Evolutionary conservation across 305 asterid species (phyloP).

Genomic region (Fraxinus floribunda): DNA sequence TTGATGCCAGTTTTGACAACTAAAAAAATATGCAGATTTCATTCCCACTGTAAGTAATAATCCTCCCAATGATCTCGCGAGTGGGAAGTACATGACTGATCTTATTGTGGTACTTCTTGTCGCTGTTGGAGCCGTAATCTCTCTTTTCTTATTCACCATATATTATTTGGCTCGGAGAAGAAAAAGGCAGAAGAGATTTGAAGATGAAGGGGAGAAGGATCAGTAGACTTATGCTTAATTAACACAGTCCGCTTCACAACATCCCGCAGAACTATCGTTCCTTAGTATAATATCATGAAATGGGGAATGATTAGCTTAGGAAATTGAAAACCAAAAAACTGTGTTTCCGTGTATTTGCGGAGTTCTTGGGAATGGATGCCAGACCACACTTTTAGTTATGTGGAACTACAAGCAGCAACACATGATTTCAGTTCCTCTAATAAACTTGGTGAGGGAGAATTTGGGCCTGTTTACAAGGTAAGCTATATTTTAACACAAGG

Average conservation of each 20-base stretch:
- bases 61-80: slow-evolving; percentile 27
- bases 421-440: not conserved
- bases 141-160: not conserved
- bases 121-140: not conserved
- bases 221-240: not conserved
- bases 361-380: not conserved
- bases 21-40: slow-evolving; percentile 31
- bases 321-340: not conserved
- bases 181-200: not conserved
- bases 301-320: not conserved
- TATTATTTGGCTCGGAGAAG: not conserved
- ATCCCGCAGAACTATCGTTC: not conserved
- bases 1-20: not conserved
- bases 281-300: not conserved
- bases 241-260: not conserved
- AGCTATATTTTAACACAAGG: not conserved
- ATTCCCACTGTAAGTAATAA: slow-evolving; percentile 31
- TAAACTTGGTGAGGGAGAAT: not conserved
- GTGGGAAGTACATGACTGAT: not conserved
- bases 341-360: not conserved
- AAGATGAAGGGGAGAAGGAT: not conserved
- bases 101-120: not conserved
- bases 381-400: not conserved
- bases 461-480: not conserved
- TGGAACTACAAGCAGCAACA: not conserved